Percentiles rank a stretch among this genome's conserved stretches.
phyloP scores from a whole-genome alignment of 1,139 yeast species.

The Candida glucosophila region DNA sequence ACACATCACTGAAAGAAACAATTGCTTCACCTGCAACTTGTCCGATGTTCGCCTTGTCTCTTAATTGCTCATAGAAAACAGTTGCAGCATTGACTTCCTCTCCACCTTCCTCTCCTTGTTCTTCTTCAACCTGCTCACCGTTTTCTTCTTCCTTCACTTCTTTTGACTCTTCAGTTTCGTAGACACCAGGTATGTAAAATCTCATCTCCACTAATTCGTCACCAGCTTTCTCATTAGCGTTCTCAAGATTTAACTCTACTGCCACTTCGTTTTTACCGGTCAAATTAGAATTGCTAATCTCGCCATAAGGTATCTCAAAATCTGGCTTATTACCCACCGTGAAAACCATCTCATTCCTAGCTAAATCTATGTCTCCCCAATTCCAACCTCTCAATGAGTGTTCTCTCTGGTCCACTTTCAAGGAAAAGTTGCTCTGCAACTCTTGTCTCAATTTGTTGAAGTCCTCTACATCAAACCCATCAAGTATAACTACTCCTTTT shows the following conservation, averaged over 20 bases:
- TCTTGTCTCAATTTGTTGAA: constrained; percentile 75
- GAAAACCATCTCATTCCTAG: constrained; percentile 84
- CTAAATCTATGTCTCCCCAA: constrained; percentile 94
- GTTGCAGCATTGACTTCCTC: constrained; percentile 73
- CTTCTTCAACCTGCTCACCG: constrained; percentile 25
- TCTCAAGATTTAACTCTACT: constrained; percentile 66
- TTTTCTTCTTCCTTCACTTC: constrained; percentile 22
- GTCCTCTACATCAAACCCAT: constrained; percentile 85
- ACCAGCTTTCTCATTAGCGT: constrained; percentile 60
- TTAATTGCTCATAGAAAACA: constrained; percentile 81
- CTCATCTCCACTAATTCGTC: constrained; percentile 95
- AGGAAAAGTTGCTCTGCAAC: constrained; percentile 65
- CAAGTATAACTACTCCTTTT: constrained; percentile 78
- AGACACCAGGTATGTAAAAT: constrained; percentile 82
- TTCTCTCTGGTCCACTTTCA: constrained; percentile 72
- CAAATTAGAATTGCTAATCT: constrained; percentile 79
- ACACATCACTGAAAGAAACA: constrained; percentile 83
- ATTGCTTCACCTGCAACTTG: constrained; percentile 96
- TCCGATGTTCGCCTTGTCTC: constrained; percentile 94
- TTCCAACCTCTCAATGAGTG: constrained; percentile 98
- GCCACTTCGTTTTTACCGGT: constrained; percentile 94
- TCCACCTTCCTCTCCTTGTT: constrained; percentile 24
- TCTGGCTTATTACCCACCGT: constrained; percentile 82
- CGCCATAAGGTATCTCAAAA: constrained; percentile 80
- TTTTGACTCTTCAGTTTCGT: constrained; percentile 38